Percentiles rank a stretch among this genome's conserved stretches.
Conservation (phyloP, 2,329 filamentous ascomycete genomes). For the Zalaria sp. region DNA sequence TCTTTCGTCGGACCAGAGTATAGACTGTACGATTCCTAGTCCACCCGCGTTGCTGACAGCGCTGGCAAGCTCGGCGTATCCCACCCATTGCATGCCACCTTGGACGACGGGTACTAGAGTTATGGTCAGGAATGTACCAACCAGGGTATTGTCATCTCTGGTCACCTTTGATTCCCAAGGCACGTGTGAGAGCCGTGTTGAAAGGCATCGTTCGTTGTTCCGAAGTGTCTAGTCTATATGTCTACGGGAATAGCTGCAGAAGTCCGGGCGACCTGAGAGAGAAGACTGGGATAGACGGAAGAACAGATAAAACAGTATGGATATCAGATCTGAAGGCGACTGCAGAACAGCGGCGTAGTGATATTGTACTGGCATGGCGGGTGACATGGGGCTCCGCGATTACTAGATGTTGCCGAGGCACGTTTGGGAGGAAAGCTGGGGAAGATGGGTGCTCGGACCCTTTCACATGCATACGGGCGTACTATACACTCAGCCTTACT, state of each 20-base stretch:
- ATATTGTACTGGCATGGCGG: too few species aligned
- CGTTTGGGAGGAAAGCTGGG: too few species aligned
- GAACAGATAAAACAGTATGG: too few species aligned
- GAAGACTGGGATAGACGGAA: too few species aligned
- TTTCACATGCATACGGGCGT: too few species aligned
- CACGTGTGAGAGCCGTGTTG: conserved; percentile 48
- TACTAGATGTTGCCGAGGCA: too few species aligned
- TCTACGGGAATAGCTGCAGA: neutral
- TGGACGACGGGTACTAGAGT: conserved; percentile 62
- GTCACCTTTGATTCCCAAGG: conserved; percentile 40
- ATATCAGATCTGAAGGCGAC: too few species aligned
- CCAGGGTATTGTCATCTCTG: conserved; percentile 7
- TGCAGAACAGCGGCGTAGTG: too few species aligned
- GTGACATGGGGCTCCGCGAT: too few species aligned
- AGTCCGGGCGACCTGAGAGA: too few species aligned
- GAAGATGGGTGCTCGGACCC: too few species aligned
- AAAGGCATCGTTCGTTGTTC: conserved; percentile 38
- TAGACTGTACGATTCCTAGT: conserved; percentile 46
- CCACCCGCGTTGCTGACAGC: conserved; percentile 72
- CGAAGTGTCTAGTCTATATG: neutral
- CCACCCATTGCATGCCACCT: conserved; percentile 79
- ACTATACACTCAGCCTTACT: too few species aligned
- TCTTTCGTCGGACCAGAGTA: neutral
- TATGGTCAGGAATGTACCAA: conserved; percentile 15
- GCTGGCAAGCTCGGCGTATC: conserved; percentile 62